Conservation (phyloP, 768 basidiomycete species). For the Suillus decipiens region DNA sequence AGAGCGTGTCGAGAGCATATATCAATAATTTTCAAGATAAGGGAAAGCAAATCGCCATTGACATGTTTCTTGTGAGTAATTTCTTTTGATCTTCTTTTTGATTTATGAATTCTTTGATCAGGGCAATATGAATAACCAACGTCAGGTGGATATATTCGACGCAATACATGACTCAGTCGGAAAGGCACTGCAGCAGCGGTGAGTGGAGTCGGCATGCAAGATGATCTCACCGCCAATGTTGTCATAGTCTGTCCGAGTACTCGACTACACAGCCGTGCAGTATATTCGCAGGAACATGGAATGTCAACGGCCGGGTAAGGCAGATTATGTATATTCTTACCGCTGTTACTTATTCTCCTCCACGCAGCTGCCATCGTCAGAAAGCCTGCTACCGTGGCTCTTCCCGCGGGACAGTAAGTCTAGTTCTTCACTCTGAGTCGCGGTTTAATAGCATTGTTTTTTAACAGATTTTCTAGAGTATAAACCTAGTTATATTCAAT, state of each 20-base stretch:
- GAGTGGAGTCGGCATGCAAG: slow-evolving; percentile 14
- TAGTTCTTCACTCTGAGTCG: neutral
- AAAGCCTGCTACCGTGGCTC: slow-evolving; percentile 86
- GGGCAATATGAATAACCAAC: slow-evolving; percentile 92
- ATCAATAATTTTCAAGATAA: slow-evolving; percentile 98
- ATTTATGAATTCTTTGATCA: slow-evolving; percentile 35
- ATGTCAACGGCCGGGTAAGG: slow-evolving; percentile 85
- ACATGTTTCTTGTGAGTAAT: slow-evolving; percentile 82
- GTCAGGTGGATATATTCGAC: slow-evolving; percentile 88
- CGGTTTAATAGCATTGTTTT: slow-evolving; percentile 8
- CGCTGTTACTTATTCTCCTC: slow-evolving; percentile 15
- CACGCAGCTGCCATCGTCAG: slow-evolving; percentile 61
- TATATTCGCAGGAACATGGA: slow-evolving; percentile 93
- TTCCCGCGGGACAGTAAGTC: slow-evolving; percentile 78
- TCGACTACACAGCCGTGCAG: slow-evolving; percentile 71
- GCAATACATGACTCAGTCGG: slow-evolving; percentile 90
- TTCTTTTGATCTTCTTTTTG: neutral
- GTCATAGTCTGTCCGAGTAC: slow-evolving; percentile 68
- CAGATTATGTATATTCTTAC: slow-evolving; percentile 10
- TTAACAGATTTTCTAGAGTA: slow-evolving; percentile 23
- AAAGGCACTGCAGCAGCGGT: slow-evolving; percentile 70
- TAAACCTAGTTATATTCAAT: slow-evolving; percentile 11
- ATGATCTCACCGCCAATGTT: slow-evolving; percentile 9
- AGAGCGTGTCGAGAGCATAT: slow-evolving; percentile 93
- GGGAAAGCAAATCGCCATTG: slow-evolving; percentile 91